These are phyloP conservation scores for Albophoma yamanashiensis DNA, from an alignment of 2,329 filamentous ascomycete species.

Conservation along the genomic window DNA sequence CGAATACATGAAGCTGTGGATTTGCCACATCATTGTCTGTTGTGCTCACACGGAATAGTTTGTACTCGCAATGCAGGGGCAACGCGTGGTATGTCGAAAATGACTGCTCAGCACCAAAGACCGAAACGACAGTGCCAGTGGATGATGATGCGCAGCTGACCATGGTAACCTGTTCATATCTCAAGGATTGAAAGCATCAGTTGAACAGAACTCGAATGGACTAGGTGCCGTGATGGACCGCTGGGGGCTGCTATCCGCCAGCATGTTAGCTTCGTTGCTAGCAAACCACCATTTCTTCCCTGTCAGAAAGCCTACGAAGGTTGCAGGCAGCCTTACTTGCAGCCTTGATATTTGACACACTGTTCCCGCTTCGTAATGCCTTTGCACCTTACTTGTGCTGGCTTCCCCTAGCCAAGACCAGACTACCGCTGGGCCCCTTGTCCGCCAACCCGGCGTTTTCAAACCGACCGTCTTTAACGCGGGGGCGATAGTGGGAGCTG, in stretches of 20 bases:
- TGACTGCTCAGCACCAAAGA: not conserved
- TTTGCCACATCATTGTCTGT: not conserved
- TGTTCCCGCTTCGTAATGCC: not conserved
- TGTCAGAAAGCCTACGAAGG: too few relatives aligned
- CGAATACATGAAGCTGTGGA: not conserved
- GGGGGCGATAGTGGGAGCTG: not conserved
- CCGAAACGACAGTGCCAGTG: too few relatives aligned
- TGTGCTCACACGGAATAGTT: too few relatives aligned
- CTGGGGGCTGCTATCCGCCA: not conserved
- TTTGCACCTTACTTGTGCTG: not conserved
- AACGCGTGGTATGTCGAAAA: not conserved
- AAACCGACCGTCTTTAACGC: conserved; percentile 42
- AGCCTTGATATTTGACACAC: not conserved
- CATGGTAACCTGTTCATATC: not conserved
- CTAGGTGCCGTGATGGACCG: too few relatives aligned
- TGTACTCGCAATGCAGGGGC: not conserved
- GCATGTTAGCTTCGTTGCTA: too few relatives aligned
- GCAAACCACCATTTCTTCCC: too few relatives aligned
- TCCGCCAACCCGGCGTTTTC: conserved; percentile 59
- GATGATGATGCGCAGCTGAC: too few relatives aligned
- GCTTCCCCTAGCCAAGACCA: not conserved
- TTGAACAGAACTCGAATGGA: not conserved
- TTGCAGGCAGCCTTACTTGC: too few relatives aligned
- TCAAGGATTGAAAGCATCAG: not conserved
- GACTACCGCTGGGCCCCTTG: conserved; percentile 27